These are phyloP conservation scores for Thraustotheca clavata DNA, from an alignment of 352 stramenopile species.

Conservation along the genomic window DNA sequence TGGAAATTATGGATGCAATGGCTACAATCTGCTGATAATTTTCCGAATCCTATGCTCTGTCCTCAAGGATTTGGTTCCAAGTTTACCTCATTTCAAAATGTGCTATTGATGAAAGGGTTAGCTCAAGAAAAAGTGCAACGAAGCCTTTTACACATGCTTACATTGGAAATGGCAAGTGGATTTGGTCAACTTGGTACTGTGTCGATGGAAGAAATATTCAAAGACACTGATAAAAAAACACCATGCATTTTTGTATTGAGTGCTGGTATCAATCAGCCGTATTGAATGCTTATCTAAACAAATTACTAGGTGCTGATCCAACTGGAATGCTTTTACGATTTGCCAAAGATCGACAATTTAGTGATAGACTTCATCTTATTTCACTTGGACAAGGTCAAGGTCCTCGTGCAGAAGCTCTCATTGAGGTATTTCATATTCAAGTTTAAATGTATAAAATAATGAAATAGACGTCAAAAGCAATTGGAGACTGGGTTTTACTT, in stretches of 20 bases:
- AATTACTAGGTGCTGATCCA: slow-evolving; percentile 60
- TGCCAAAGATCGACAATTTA: slow-evolving; percentile 84
- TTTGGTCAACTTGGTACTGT: slow-evolving; percentile 80
- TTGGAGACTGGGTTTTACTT: slow-evolving; percentile 89
- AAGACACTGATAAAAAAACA: slow-evolving; percentile 85
- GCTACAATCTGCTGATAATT: slow-evolving; percentile 40
- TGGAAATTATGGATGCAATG: slow-evolving; percentile 52
- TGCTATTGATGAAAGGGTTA: slow-evolving; percentile 66
- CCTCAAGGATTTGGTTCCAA: slow-evolving; percentile 33
- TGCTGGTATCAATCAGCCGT: slow-evolving; percentile 26
- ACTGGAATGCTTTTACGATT: slow-evolving; percentile 91
- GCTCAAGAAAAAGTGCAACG: slow-evolving; percentile 87
- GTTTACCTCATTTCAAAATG: slow-evolving; percentile 63
- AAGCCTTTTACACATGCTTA: slow-evolving; percentile 80
- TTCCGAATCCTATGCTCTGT: slow-evolving; percentile 29
- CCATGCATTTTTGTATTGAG: slow-evolving; percentile 92
- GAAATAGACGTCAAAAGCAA: slow-evolving; percentile 39
- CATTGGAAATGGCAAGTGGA: slow-evolving; percentile 66
- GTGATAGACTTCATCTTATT: slow-evolving; percentile 84
- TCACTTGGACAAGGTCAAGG: slow-evolving; percentile 90
- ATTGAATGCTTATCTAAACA: background rate
- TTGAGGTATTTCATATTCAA: slow-evolving; percentile 33
- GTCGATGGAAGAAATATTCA: slow-evolving; percentile 92
- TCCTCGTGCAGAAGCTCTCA: slow-evolving; percentile 83
- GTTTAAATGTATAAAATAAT: background rate